Evolutionary conservation across 2,329 filamentous ascomycete genomes (phyloP).

Genomic region (Penicillium janthinellum): DNA sequence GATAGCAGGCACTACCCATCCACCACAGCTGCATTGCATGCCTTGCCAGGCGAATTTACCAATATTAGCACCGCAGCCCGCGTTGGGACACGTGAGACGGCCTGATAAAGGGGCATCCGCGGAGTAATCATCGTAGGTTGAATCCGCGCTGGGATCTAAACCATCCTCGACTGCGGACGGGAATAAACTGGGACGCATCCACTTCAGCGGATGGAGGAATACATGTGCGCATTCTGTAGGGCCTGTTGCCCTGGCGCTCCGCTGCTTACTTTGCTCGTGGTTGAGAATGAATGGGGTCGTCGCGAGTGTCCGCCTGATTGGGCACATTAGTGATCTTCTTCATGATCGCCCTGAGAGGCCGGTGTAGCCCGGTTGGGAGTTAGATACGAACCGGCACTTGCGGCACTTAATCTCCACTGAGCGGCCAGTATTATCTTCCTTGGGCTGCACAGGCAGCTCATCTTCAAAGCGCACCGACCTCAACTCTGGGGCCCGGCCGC

Average conservation of each 20-base stretch:
- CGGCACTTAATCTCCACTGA: slow-evolving; percentile 75
- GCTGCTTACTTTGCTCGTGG: slow-evolving; percentile 52
- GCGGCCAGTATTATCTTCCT: slow-evolving; percentile 23
- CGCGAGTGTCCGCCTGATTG: slow-evolving; percentile 59
- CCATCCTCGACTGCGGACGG: slow-evolving; percentile 26
- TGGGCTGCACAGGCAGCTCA: slow-evolving; percentile 44
- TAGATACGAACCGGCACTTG: slow-evolving; percentile 73
- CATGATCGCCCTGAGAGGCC: slow-evolving; percentile 2
- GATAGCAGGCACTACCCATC: slow-evolving; percentile 90
- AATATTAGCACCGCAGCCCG: slow-evolving; percentile 76
- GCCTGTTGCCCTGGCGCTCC: slow-evolving; percentile 24
- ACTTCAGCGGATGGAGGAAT: slow-evolving; percentile 88
- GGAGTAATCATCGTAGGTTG: slow-evolving; percentile 25
- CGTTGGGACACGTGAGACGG: slow-evolving; percentile 77
- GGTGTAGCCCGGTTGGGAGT: not conserved
- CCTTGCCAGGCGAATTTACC: slow-evolving; percentile 97
- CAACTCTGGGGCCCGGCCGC: slow-evolving; percentile 75
- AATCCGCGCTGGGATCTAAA: slow-evolving; percentile 11
- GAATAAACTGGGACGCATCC: slow-evolving; percentile 84
- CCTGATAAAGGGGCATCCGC: slow-evolving; percentile 81
- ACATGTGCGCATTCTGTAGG: slow-evolving; percentile 71
- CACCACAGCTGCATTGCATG: slow-evolving; percentile 84
- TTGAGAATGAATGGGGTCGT: slow-evolving; percentile 68
- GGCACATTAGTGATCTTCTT: slow-evolving; percentile 4
- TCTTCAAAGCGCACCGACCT: slow-evolving; percentile 74